phyloP scores from a whole-genome alignment of 139 green algal species.

The Chlamydomonas sp. region DNA sequence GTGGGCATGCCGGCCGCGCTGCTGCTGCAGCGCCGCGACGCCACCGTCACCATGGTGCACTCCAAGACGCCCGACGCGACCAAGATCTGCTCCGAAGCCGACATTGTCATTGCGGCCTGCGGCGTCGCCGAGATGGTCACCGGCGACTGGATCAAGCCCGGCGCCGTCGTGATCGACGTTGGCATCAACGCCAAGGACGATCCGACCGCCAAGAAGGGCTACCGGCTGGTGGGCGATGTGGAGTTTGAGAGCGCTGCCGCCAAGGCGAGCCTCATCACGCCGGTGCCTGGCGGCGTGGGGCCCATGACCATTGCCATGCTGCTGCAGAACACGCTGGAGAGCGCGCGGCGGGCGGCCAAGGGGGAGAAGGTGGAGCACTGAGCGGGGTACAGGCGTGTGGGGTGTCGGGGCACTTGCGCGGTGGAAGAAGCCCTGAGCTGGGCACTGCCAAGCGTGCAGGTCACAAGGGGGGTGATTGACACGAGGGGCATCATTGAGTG shows the following conservation, averaged over 20 bases:
- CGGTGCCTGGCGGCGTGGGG: constrained; percentile 96
- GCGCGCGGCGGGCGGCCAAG: constrained; percentile 42
- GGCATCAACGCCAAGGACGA: constrained; percentile 95
- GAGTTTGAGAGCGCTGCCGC: constrained; percentile 67
- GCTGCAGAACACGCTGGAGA: constrained; percentile 67
- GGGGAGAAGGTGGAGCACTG: constrained; percentile 12
- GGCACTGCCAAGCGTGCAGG: too few species aligned
- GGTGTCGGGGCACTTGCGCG: too few species aligned
- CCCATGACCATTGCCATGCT: constrained; percentile 93
- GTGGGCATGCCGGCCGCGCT: constrained; percentile 92
- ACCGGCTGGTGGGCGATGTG: constrained; percentile 92
- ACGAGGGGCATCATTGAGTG: too few species aligned
- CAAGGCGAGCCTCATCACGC: constrained; percentile 87
- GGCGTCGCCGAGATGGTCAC: constrained; percentile 85
- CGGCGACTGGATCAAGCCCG: constrained; percentile 95
- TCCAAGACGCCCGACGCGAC: constrained; percentile 59
- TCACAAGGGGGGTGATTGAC: too few species aligned
- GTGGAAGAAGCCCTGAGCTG: too few species aligned
- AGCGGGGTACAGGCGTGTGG: background rate
- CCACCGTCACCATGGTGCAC: constrained; percentile 86
- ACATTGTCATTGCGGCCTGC: constrained; percentile 93
- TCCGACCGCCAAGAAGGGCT: constrained; percentile 65
- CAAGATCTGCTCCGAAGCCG: constrained; percentile 73
- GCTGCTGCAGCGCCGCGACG: constrained; percentile 76
- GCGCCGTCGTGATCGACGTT: constrained; percentile 94